These are phyloP conservation scores for Venturia nashicola DNA, from an alignment of 2,329 filamentous ascomycete genomes.

Conservation along the genomic window DNA sequence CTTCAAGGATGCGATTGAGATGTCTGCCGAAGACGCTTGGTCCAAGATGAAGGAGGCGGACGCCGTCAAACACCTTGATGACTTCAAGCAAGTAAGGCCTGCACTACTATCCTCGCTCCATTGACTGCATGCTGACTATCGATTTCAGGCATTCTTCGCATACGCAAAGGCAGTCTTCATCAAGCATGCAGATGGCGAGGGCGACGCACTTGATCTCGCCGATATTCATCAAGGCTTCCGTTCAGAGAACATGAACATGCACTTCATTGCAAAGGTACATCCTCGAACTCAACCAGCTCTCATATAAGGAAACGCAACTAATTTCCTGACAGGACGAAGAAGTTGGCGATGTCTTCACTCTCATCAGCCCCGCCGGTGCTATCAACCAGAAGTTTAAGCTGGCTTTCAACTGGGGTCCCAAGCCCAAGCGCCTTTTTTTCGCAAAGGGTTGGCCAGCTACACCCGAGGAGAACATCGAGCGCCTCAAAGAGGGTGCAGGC, in stretches of 20 bases:
- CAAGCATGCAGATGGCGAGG: conserved; percentile 1
- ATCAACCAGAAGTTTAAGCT: conserved; percentile 52
- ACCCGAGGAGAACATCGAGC: conserved; percentile 47
- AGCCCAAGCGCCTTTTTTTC: conserved; percentile 27
- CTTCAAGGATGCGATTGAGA: conserved; percentile 27
- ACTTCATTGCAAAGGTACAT: conserved; percentile 39
- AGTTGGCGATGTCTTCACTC: conserved; percentile 30
- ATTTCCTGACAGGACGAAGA: conserved; percentile 17
- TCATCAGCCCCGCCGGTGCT: conserved; percentile 42
- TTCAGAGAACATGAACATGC: conserved; percentile 32
- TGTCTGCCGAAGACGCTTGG: conserved; percentile 39
- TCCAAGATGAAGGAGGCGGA: conserved; percentile 35
- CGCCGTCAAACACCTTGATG: conserved; percentile 35
- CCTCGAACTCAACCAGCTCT: conserved; percentile 12
- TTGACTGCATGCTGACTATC: background rate
- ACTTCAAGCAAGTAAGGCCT: conserved; percentile 32
- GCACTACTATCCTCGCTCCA: conserved; percentile 8
- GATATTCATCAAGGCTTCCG: conserved; percentile 41
- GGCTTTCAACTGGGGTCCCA: conserved; percentile 50
- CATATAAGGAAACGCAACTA: background rate
- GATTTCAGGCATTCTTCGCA: conserved; percentile 30
- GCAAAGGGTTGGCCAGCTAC: conserved; percentile 47
- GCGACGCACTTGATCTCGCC: conserved; percentile 27
- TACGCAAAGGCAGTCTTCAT: conserved; percentile 36
- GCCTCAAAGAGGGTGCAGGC: conserved; percentile 50